These are phyloP conservation scores for Penicillium silybi DNA, from an alignment of 495 filamentous ascomycete species.

Conservation along the genomic window DNA sequence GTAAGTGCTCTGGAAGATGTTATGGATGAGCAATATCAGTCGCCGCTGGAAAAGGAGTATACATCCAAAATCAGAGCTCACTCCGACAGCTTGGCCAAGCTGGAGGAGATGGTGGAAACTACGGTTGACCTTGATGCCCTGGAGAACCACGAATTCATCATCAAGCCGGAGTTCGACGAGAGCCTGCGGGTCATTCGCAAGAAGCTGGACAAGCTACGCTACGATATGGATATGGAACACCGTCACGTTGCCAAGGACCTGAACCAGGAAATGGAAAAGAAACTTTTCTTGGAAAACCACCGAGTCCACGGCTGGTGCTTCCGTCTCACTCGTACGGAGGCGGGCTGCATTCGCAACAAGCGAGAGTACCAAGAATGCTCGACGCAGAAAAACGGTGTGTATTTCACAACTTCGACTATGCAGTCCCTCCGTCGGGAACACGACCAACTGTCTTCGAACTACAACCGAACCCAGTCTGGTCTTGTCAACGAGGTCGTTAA, in stretches of 20 bases:
- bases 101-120: constrained; percentile 98
- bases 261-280: constrained; percentile 94
- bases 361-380: constrained; percentile 89
- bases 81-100: constrained; percentile 73
- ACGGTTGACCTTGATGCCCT: constrained; percentile 95
- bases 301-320: constrained; percentile 96
- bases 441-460: constrained; percentile 91
- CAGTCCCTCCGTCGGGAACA: constrained; percentile 82
- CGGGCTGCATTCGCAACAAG: constrained; percentile 89
- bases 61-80: constrained; percentile 74
- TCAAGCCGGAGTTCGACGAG: constrained; percentile 98
- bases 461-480: constrained; percentile 90
- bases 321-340: constrained; percentile 85
- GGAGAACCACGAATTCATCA: constrained; percentile 96
- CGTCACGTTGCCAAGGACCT: constrained; percentile 71
- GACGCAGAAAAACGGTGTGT: constrained; percentile 98
- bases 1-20: constrained; percentile 84
- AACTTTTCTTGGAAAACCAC: constrained; percentile 96
- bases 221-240: constrained; percentile 84
- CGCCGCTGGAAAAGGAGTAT: constrained; percentile 83
- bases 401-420: constrained; percentile 88
- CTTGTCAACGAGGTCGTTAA: constrained; percentile 89
- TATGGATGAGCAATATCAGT: constrained; percentile 92
- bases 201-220: constrained; percentile 78
- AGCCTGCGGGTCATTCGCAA: constrained; percentile 80